Conservation (phyloP, 2,329 filamentous ascomycete species). For the Tolypocladium paradoxum region DNA sequence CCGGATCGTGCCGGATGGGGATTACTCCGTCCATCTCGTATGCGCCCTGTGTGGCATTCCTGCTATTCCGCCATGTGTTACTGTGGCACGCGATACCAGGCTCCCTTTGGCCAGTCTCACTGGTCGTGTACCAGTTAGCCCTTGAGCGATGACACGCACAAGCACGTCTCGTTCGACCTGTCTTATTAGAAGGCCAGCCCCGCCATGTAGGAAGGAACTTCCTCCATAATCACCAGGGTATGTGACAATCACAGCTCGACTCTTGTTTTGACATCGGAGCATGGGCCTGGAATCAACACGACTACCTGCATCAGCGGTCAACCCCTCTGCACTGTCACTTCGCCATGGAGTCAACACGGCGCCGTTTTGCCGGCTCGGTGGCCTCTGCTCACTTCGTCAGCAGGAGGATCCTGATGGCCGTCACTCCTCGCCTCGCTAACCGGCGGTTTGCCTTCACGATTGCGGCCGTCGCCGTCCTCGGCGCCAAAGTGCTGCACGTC, state of each 20-base stretch:
- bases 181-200: background rate
- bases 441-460: conserved; percentile 11
- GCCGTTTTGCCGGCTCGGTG: background rate
- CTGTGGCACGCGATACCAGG: background rate
- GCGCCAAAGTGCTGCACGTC: conserved; percentile 13
- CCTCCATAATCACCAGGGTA: background rate
- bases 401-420: background rate
- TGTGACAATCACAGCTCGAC: background rate
- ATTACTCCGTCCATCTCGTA: no score
- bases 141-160: background rate
- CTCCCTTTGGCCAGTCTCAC: background rate
- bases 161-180: background rate
- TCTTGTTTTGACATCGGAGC: background rate
- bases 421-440: conserved; percentile 2
- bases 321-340: background rate
- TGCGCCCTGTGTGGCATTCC: no score
- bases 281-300: background rate
- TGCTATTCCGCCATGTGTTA: background rate
- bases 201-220: no score
- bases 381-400: background rate
- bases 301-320: background rate
- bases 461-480: conserved; percentile 9
- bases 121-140: background rate
- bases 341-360: background rate
- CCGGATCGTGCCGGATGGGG: no score